A percentile compares a stretch with the other conserved stretches of the same genome.
phyloP scores from a whole-genome alignment of 2,329 filamentous ascomycete species.

The Colletotrichum scovillei region DNA sequence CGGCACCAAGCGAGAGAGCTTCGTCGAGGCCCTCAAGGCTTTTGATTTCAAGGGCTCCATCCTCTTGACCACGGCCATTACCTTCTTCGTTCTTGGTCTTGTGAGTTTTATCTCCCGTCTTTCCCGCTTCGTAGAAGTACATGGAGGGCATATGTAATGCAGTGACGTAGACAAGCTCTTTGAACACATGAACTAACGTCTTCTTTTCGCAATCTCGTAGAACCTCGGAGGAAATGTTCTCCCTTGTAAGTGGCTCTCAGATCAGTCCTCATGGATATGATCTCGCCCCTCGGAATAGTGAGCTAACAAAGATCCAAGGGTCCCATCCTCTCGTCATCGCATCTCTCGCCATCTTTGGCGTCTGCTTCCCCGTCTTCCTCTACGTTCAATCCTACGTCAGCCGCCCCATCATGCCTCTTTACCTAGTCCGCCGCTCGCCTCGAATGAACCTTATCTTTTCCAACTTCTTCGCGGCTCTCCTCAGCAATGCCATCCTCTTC shows the following conservation, averaged over 20 bases:
- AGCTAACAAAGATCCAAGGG: slow-evolving; percentile 51
- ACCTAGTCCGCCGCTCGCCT: slow-evolving; percentile 61
- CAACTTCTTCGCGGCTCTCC: slow-evolving; percentile 63
- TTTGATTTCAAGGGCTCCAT: slow-evolving; percentile 69
- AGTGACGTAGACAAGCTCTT: background rate
- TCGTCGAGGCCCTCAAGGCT: slow-evolving; percentile 60
- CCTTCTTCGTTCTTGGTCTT: slow-evolving; percentile 69
- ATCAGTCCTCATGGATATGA: too few relatives aligned
- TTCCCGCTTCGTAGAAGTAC: too few relatives aligned
- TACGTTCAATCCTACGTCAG: slow-evolving; percentile 61
- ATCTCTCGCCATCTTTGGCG: slow-evolving; percentile 59
- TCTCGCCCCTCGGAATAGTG: too few relatives aligned
- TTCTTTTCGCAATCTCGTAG: slow-evolving; percentile 42
- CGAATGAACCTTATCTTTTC: slow-evolving; percentile 68
- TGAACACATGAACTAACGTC: slow-evolving; percentile 1
- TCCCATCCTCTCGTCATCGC: slow-evolving; percentile 67
- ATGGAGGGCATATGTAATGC: too few relatives aligned
- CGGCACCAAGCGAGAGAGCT: slow-evolving; percentile 53
- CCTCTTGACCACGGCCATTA: slow-evolving; percentile 63
- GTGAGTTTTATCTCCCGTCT: slow-evolving; percentile 48
- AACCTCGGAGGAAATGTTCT: slow-evolving; percentile 71
- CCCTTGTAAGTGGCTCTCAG: too few relatives aligned
- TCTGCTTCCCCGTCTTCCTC: slow-evolving; percentile 63
- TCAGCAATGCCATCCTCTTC: slow-evolving; percentile 68
- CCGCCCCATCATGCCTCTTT: slow-evolving; percentile 70